Conservation (phyloP, 2,329 filamentous ascomycete genomes). For the Penicillium glabrum region DNA sequence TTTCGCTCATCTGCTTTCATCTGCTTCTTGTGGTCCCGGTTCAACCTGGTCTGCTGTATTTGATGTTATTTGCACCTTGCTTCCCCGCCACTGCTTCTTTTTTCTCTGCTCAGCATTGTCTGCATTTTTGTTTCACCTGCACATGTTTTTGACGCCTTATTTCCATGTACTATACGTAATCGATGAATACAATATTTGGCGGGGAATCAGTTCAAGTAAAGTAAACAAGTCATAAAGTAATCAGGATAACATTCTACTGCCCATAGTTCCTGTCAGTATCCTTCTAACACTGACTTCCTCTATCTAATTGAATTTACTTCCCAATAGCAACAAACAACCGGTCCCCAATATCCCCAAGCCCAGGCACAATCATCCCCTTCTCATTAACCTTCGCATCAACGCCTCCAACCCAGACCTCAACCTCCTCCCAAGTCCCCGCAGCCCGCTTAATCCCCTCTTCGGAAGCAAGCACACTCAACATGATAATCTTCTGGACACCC, state of each 20-base stretch:
- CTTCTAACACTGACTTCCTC: not conserved
- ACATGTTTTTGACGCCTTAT: slow-evolving; percentile 31
- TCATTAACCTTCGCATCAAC: slow-evolving; percentile 71
- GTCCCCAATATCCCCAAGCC: slow-evolving; percentile 87
- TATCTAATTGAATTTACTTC: slow-evolving; percentile 54
- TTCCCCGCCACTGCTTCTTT: slow-evolving; percentile 21
- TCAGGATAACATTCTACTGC: not conserved
- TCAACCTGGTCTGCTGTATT: slow-evolving; percentile 18
- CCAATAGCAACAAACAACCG: slow-evolving; percentile 84
- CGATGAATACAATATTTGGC: slow-evolving; percentile 32
- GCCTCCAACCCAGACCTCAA: slow-evolving; percentile 73
- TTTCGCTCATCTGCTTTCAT: slow-evolving; percentile 22
- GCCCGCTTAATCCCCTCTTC: slow-evolving; percentile 68
- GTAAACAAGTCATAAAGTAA: not conserved
- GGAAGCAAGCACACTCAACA: slow-evolving; percentile 74
- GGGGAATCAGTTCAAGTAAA: slow-evolving; percentile 18
- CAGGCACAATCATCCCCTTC: slow-evolving; percentile 88
- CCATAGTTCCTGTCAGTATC: too few relatives aligned
- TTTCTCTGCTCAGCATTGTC: slow-evolving; percentile 19
- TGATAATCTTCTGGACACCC: slow-evolving; percentile 79
- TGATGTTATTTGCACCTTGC: slow-evolving; percentile 28
- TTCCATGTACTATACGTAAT: slow-evolving; percentile 43
- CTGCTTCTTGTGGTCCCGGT: slow-evolving; percentile 17
- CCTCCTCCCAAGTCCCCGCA: slow-evolving; percentile 70
- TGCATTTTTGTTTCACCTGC: slow-evolving; percentile 25